Evolutionary conservation across 129 eudicot genomes (phyloP).

Genomic region (Logfia minima): DNA sequence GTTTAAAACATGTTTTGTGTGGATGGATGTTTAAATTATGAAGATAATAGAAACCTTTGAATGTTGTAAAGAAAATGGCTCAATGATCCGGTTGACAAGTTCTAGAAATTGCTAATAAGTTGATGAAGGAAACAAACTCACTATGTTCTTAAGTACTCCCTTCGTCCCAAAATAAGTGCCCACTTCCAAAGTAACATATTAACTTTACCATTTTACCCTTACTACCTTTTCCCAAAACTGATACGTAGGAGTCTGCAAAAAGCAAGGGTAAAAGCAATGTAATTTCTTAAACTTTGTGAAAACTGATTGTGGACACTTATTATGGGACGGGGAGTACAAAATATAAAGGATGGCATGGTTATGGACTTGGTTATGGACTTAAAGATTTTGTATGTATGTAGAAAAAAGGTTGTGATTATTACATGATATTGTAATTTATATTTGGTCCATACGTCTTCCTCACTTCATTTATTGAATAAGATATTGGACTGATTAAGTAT

Average conservation of each 20-base stretch:
- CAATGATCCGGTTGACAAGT: not conserved
- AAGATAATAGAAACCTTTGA: slow-evolving; percentile 7
- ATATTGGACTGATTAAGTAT: not conserved
- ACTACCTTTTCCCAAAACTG: too few species aligned
- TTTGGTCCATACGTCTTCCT: not conserved
- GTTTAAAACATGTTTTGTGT: not conserved
- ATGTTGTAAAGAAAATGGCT: not conserved
- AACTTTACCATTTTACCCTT: too few species aligned
- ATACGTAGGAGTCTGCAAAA: too few species aligned
- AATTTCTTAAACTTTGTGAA: too few species aligned
- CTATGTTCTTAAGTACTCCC: too few species aligned
- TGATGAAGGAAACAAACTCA: not conserved
- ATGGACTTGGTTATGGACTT: not conserved
- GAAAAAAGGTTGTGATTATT: not conserved
- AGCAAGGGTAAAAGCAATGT: too few species aligned
- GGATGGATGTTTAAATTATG: slow-evolving; percentile 1
- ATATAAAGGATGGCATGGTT: not conserved
- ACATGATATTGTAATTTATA: not conserved
- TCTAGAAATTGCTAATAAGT: not conserved
- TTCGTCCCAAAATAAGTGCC: too few species aligned
- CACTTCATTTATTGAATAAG: not conserved
- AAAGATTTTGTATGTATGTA: not conserved
- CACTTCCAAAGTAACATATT: too few species aligned
- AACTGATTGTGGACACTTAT: too few species aligned
- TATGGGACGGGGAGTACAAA: not conserved